phyloP scores from a whole-genome alignment of 805 yeast genomes.

The Komagataella populi region DNA sequence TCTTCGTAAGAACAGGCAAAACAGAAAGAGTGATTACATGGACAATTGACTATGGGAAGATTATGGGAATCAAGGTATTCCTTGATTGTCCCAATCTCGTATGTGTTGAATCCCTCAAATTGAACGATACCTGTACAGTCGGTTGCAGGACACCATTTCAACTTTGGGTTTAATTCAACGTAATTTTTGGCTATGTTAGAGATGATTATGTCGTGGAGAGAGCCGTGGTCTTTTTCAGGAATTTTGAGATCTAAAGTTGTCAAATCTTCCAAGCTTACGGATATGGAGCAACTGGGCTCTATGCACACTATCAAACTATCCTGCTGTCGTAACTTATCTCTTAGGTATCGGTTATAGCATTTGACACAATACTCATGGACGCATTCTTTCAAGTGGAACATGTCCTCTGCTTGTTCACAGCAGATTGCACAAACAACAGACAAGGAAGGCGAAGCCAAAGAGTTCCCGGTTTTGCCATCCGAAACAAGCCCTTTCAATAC shows the following conservation, averaged over 20 bases:
- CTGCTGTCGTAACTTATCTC: constrained; percentile 22
- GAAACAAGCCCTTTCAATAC: not conserved
- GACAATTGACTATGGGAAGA: constrained; percentile 63
- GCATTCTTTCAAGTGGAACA: constrained; percentile 44
- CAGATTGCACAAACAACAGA: constrained; percentile 54
- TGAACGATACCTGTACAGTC: constrained; percentile 56
- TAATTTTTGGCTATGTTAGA: constrained; percentile 29
- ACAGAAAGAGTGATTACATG: constrained; percentile 60
- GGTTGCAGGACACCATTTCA: constrained; percentile 76
- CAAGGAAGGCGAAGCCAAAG: constrained; percentile 19
- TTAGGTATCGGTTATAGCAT: constrained; percentile 55
- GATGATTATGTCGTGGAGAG: constrained; percentile 24
- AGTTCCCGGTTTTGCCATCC: not conserved
- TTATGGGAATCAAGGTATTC: constrained; percentile 12
- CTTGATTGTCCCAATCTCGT: constrained; percentile 11
- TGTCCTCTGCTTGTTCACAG: constrained; percentile 35
- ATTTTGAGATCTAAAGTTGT: constrained; percentile 6
- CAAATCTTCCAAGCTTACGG: constrained; percentile 19
- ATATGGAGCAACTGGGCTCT: constrained; percentile 34
- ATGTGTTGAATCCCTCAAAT: constrained; percentile 17
- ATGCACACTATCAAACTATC: constrained; percentile 54
- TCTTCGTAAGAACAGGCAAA: constrained; percentile 60
- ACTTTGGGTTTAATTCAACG: constrained; percentile 36
- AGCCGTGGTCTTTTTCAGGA: constrained; percentile 5
- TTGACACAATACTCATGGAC: constrained; percentile 54